Percentiles rank a stretch among this genome's conserved stretches.
These are phyloP conservation scores for Hymenoscyphus infarciens DNA, from an alignment of 2,329 filamentous ascomycete genomes.

Conservation along the genomic window DNA sequence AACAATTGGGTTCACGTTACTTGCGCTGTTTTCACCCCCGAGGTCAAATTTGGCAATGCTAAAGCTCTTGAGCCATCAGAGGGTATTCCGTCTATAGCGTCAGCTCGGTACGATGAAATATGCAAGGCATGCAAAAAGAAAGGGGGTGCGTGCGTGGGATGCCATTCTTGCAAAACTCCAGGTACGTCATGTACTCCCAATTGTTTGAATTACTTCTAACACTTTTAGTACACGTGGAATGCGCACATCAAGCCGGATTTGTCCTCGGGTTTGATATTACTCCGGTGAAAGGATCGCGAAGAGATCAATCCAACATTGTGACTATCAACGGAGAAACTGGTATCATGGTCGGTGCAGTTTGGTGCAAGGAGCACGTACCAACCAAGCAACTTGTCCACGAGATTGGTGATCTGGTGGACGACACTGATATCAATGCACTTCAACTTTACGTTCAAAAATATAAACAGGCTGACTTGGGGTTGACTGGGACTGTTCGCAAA, in stretches of 20 bases:
- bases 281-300: slow-evolving; percentile 82
- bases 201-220: slow-evolving; percentile 7
- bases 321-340: slow-evolving; percentile 78
- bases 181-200: slow-evolving; percentile 32
- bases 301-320: slow-evolving; percentile 76
- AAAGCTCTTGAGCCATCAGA: slow-evolving; percentile 81
- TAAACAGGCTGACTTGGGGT: slow-evolving; percentile 87
- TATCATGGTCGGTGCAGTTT: slow-evolving; percentile 78
- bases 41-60: slow-evolving; percentile 88
- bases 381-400: slow-evolving; percentile 70
- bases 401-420: slow-evolving; percentile 72
- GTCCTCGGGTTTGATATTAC: slow-evolving; percentile 85
- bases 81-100: slow-evolving; percentile 79
- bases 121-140: slow-evolving; percentile 82
- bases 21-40: slow-evolving; percentile 86
- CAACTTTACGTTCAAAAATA: slow-evolving; percentile 85
- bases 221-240: slow-evolving; percentile 71
- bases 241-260: slow-evolving; percentile 80
- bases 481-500: slow-evolving; percentile 91
- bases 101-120: slow-evolving; percentile 66
- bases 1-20: slow-evolving; percentile 98
- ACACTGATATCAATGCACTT: slow-evolving; percentile 71
- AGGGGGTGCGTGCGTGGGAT: slow-evolving; percentile 76
- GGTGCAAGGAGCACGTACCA: slow-evolving; percentile 85
- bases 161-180: slow-evolving; percentile 64